phyloP scores from a whole-genome alignment of 192 early-diverging fungal species.

The Dispira simplex region DNA sequence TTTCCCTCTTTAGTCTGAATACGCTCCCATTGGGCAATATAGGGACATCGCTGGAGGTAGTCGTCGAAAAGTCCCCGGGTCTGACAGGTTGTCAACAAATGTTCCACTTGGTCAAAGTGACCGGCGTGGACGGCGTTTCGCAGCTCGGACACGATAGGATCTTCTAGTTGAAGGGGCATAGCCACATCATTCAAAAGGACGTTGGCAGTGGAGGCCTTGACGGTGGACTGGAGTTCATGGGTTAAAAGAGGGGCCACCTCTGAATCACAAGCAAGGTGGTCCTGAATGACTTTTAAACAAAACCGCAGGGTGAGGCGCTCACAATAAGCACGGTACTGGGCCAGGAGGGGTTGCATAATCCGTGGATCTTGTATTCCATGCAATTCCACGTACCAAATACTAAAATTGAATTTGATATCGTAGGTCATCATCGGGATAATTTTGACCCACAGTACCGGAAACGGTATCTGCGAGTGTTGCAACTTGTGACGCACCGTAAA shows the following conservation, averaged over 20 bases:
- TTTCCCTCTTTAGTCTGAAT: conserved; percentile 9
- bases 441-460: conserved; percentile 88
- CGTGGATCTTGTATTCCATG: conserved; percentile 53
- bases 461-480: conserved; percentile 35
- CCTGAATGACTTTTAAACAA: conserved; percentile 82
- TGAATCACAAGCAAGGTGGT: conserved; percentile 50
- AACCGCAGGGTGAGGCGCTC: conserved; percentile 67
- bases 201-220: no score
- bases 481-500: conserved; percentile 67
- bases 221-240: conserved; percentile 17
- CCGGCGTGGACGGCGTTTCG: conserved; percentile 48
- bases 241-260: conserved; percentile 32
- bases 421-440: conserved; percentile 82
- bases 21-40: conserved; percentile 52
- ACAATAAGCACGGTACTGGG: conserved; percentile 33
- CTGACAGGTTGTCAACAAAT: conserved; percentile 45
- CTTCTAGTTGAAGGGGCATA: conserved; percentile 43
- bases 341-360: conserved; percentile 34
- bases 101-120: conserved; percentile 59
- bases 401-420: conserved; percentile 90
- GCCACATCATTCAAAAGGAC: conserved; percentile 3
- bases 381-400: conserved; percentile 88
- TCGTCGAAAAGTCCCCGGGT: conserved; percentile 49
- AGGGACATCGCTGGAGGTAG: conserved; percentile 49
- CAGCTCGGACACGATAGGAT: conserved; percentile 64